Evolutionary conservation across 139 green algal species (phyloP), one percentile per base, ranked within the genome.

Genomic region (Pseudopediastrum boryanum): DNA sequence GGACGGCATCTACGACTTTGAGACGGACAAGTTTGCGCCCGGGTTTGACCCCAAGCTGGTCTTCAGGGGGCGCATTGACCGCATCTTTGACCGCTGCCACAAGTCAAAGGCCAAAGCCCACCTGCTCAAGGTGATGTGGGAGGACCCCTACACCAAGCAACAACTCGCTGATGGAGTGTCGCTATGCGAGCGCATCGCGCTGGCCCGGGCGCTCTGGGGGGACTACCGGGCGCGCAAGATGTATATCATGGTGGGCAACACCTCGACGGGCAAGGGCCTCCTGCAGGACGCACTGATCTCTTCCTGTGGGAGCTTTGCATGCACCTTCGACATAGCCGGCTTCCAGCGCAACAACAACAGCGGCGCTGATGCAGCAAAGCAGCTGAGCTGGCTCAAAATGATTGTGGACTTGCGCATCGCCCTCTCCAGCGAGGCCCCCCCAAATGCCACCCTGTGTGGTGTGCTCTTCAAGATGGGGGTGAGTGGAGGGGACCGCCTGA

Each of bases 1-100:
- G 27, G 33, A 71, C 39, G 63, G 63, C 63, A 50, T 71, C n/a
- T 71, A 71, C 27, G 63, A 71, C 16, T 71, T 71, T 50, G 35
- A 71, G 38, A 51, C 31, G 48, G 63, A 71, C 63, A 71, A 21
- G 16, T 71, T 71, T 39, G 50, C 63, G 27, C 63, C 63, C 35
- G 27, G 63, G 19, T 71, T 71, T 50, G 63, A 71, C 63, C 36
- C 27, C 27, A n/a, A 46, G 31, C n/a, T 71, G 31, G 63, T 71
- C 25, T 71, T 71, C 50, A 39, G 38, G 13, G 63, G 63, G 25
- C 29, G 63, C 31, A 71, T 71, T 23, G 35, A 71, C 63, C 63
- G 63, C 31, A 48, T 54, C 33, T 71, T 71, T 71, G 63, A 71
- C 35, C 63, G 63, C 63, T 29, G 27, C 35, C 16, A 29, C 33